These are phyloP conservation scores for Phaeosphaeria sp. DNA, from an alignment of 2,329 filamentous ascomycete species.

Conservation along the genomic window DNA sequence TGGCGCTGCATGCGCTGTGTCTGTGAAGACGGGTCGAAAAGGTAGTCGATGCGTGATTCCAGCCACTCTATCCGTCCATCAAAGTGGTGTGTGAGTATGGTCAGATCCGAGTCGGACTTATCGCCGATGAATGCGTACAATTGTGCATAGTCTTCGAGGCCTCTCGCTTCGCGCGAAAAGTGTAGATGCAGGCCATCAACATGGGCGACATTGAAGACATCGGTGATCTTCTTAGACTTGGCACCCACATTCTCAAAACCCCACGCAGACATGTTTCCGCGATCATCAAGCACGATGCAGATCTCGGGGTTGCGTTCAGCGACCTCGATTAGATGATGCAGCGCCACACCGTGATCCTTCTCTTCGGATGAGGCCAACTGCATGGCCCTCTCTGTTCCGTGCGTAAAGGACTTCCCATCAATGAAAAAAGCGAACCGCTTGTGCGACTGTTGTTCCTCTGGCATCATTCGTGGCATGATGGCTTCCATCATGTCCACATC, in stretches of 20 bases:
- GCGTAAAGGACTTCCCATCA: constrained; percentile 78
- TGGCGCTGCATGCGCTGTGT: constrained; percentile 66
- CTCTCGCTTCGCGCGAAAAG: constrained; percentile 42
- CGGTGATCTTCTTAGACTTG: constrained; percentile 68
- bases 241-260: constrained; percentile 85
- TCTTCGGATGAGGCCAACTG: constrained; percentile 65
- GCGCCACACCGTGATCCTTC: constrained; percentile 69
- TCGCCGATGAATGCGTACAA: constrained; percentile 75
- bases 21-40: constrained; percentile 75
- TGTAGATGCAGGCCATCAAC: constrained; percentile 64
- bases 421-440: constrained; percentile 79
- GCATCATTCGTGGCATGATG: constrained; percentile 64
- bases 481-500: constrained; percentile 77
- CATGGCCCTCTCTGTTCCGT: constrained; percentile 78
- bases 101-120: constrained; percentile 67
- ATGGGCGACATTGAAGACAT: constrained; percentile 86
- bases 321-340: constrained; percentile 85
- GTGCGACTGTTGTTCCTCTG: constrained; percentile 46
- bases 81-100: constrained; percentile 81
- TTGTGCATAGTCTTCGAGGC: constrained; percentile 65
- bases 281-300: constrained; percentile 82
- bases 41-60: constrained; percentile 75
- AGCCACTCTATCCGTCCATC: constrained; percentile 85
- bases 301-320: constrained; percentile 87
- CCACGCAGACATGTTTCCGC: constrained; percentile 89